Base-by-base conservation (phyloP, 192 early-diverging fungal species). In the Podochytrium sp. region DNA sequence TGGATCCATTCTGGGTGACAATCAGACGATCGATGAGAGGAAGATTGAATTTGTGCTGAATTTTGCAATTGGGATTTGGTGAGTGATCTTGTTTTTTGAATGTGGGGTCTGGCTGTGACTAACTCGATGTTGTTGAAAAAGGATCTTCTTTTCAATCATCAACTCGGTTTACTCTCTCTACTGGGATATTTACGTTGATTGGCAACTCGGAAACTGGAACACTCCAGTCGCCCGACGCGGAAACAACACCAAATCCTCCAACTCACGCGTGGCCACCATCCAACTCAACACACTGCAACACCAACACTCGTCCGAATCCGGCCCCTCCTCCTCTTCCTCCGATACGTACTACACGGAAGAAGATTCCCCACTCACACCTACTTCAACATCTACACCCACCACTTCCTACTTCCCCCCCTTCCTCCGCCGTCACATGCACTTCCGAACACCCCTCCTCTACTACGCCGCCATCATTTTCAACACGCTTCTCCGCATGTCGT, bases 181-280 rank as follows among this genome's bases (percentile, higher is more conserved):
- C 79, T 99, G 96, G 98, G 96, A 98, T 83, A 85, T 98, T 33
- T 87, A 85, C 20, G 90, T 94, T 76, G 96, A 97, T 79, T 98
- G 96, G 96, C 86, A 90, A 34, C 73, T 98, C 38, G 78, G 83
- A 58, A 67, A 84, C 66, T 56, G 51, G 56, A 50, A 70, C 30
- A 32, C 37, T 0, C 42, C 63, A 47, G 42, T 27, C 18, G n/a
- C 16, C 41, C 64, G 18, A 50, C 39, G 30, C 16, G 32, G 64
- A 7, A 23, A 16, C 23, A 50, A 66, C 18, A 50, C 64, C 12
- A 37, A 12, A 4, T 39, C 52, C 18, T 66, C 64, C 12, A 37
- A 12, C 27, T 39, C 52, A 33, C 50, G 50, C 2, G 16, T 55
- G 4, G 34, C 67, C 47, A 70, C 23, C 25, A 70, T 70, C 34